A percentile compares a stretch with the other conserved stretches of the same genome.
These are phyloP conservation scores for Komagataella pastoris DNA, from an alignment of 805 yeast genomes.

Conservation along the genomic window DNA sequence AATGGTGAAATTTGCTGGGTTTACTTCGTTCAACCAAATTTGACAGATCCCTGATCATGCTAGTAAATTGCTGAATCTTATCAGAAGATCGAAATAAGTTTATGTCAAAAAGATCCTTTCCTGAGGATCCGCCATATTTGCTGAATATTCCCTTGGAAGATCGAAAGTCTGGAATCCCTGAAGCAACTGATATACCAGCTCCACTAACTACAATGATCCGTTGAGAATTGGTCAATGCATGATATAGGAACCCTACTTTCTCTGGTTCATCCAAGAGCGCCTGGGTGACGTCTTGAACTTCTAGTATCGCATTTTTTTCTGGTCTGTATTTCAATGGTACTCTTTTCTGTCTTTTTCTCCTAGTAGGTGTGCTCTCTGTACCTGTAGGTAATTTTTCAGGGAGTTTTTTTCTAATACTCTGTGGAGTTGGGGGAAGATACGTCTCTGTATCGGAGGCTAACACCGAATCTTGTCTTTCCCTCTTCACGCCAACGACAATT, in stretches of 20 bases:
- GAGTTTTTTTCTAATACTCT: not conserved
- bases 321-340: slow-evolving; percentile 35
- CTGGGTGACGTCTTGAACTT: slow-evolving; percentile 17
- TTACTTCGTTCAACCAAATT: slow-evolving; percentile 35
- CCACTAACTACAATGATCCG: slow-evolving; percentile 63
- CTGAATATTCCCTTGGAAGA: slow-evolving; percentile 64
- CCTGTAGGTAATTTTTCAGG: not conserved
- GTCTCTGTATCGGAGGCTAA: not conserved
- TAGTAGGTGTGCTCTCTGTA: not conserved
- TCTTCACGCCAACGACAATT: not conserved
- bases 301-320: slow-evolving; percentile 27
- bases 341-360: slow-evolving; percentile 17
- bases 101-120: slow-evolving; percentile 61
- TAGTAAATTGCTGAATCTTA: slow-evolving; percentile 53
- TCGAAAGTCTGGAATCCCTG: slow-evolving; percentile 75
- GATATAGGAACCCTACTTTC: slow-evolving; percentile 34
- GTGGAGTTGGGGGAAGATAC: not conserved
- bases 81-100: slow-evolving; percentile 55
- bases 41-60: slow-evolving; percentile 55
- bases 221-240: slow-evolving; percentile 40
- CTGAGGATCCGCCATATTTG: slow-evolving; percentile 29
- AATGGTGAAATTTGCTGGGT: slow-evolving; percentile 66
- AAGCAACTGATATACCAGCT: slow-evolving; percentile 83
- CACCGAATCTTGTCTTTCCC: not conserved
- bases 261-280: slow-evolving; percentile 12